Evolutionary conservation across 169 alveolate species (phyloP), one percentile per base, ranked within the genome.

Genomic region (Plasmodium malariae): DNA sequence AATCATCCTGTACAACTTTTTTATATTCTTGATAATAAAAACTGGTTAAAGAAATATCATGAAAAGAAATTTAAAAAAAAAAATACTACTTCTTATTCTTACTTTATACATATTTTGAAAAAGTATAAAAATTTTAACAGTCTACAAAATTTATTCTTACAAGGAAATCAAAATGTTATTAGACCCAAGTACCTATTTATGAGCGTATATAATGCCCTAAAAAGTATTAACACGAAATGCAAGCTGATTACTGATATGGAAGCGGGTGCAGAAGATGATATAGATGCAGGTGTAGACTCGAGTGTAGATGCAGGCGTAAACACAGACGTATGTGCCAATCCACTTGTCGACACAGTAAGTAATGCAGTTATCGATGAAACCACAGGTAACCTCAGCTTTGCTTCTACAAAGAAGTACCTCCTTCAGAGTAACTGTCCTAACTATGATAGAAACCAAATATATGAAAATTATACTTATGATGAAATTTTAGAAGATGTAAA

Each of bases 1-100:
- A 76, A 63, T 34, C 89, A 76, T 67, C 89, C 89, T 30, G 89
- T 76, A 4, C 89, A 76, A 76, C 45, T 76, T 3, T 76, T 76
- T 45, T 76, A 76, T 68, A 45, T 76, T 49, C 65, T 76, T 11
- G 89, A 76, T 24, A 76, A 76, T 17, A 45, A 76, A 24, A 60
- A 76, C n/a, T 76, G 89, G 89, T 45, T 76, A 11, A 76, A 76
- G 37, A 45, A 45, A 62, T 76, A 76, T 45, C 71, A 43, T 9
- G 36, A 43, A 2, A 68, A 68, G 19, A 43, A 24, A 68, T 19
- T 7, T 19, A 11, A 40, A 67, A 40, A 43, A 19, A 67, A 55
- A 55, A 24, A 19, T 19, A 62, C 4, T 26, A 36, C 37, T 24
- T 76, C 48, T 54, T 62, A 28, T 14, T 49, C 89, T 17, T 76